Base-by-base conservation (phyloP, 75 land plant species). In the Picea glauca region DNA sequence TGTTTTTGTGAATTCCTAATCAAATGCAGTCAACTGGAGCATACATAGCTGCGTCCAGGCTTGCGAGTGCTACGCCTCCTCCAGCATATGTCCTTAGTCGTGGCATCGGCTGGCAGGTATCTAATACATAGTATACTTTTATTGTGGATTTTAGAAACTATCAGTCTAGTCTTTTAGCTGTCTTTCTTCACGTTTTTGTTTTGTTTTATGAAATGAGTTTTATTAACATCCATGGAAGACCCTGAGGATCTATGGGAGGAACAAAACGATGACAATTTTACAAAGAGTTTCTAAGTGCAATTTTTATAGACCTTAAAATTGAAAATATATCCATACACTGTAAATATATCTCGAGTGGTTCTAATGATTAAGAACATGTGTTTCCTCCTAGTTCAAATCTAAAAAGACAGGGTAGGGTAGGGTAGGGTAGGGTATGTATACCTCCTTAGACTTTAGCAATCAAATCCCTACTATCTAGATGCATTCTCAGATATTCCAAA, bases 11-110 rank as follows among this genome's bases (percentile, higher is more conserved):
- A 26, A 46, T 30, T 75, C 3, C 17, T 2, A 30, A 56, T 26
- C 23, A 23, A 58, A 1, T 88, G 80, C 94, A 96, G 99, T 96
- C 99, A 63, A 96, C 99, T 67, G 99, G 84, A 40, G 99, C 89
- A 66, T 94, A 89, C 76, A 86, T 90, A 73, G 99, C 98, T 54
- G 95, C 93, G 43, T 92, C 98, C 66, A 81, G 99, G 30, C 79
- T 96, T 5, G 98, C 99, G 60, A 91, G 91, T 81, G 99, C 99
- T 59, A 96, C 99, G 31, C 98, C 99, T 18, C 99, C 99, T 78
- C 99, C 99, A 63, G 96, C 99, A 38, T 94, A 87, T 81, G 98
- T 96, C 5, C 78, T 96, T 73, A 92, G 98, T 80, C 86, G 99
- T 59, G 99, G 99, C 58, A 91, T 94, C 82, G 99, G 99, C 12